A percentile compares a stretch with the other conserved stretches of the same genome.
phyloP scores from a whole-genome alignment of 345 rosid genomes.

The Eucalyptus cloeziana region DNA sequence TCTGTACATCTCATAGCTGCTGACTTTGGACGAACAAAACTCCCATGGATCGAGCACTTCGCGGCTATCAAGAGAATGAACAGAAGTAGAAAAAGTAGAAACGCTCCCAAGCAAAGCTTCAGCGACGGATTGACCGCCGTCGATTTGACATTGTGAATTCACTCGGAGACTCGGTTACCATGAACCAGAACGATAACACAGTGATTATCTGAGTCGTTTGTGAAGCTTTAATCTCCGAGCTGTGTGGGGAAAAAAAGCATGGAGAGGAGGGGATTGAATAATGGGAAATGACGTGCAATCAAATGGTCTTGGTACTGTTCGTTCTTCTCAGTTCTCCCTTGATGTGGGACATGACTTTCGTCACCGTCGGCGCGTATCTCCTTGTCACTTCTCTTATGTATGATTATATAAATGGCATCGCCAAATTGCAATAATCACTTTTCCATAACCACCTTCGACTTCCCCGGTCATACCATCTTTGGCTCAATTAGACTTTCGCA shows the following conservation, averaged over 20 bases:
- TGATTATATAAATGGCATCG: background rate
- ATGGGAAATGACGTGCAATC: background rate
- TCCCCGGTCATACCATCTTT: background rate
- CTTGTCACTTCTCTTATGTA: constrained; percentile 4
- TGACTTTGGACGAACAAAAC: background rate
- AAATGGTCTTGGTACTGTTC: background rate
- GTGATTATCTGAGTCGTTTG: background rate
- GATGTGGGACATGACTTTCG: background rate
- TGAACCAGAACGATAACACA: background rate
- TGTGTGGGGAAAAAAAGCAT: background rate
- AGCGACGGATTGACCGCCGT: background rate
- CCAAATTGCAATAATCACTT: background rate
- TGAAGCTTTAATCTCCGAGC: background rate
- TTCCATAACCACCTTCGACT: background rate
- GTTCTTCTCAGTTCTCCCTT: background rate
- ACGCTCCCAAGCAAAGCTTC: background rate
- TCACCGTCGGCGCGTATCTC: constrained; percentile 2
- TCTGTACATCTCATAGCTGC: background rate
- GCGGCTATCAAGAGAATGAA: background rate
- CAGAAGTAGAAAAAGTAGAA: background rate
- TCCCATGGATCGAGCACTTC: background rate
- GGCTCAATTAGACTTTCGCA: background rate
- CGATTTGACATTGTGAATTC: background rate
- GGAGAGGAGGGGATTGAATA: background rate
- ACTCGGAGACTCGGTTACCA: background rate